Conservation (phyloP, 1,284 basidiomycete species). For the Pseudozyma tsukubaensis region DNA sequence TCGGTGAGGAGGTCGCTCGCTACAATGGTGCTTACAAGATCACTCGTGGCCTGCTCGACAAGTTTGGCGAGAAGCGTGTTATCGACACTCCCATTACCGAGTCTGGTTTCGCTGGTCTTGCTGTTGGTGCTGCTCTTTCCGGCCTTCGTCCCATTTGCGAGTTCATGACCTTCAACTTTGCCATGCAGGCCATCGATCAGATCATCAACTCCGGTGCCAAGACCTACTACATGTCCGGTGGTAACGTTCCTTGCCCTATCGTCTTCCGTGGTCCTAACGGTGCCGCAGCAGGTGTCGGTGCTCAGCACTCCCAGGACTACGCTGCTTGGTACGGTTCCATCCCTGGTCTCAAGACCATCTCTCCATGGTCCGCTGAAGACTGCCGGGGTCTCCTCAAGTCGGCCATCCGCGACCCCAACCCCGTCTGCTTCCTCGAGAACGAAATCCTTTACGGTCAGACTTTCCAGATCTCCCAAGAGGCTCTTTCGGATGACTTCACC, state of each 20-base stretch:
- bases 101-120: conserved; percentile 97
- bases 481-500: conserved; percentile 89
- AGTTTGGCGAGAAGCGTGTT: conserved; percentile 98
- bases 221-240: conserved; percentile 99
- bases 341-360: conserved; percentile 96
- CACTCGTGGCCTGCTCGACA: conserved; percentile 89
- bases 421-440: conserved; percentile 98
- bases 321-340: conserved; percentile 88
- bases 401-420: conserved; percentile 98
- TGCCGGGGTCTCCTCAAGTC: conserved; percentile 97
- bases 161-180: conserved; percentile 89
- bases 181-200: conserved; percentile 89
- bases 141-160: conserved; percentile 98
- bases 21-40: conserved; percentile 99
- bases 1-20: conserved; percentile 98
- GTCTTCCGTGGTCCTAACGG: conserved; percentile 99
- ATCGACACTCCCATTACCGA: conserved; percentile 92
- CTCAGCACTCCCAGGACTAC: conserved; percentile 74
- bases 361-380: conserved; percentile 96
- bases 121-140: conserved; percentile 91
- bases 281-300: conserved; percentile 94
- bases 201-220: conserved; percentile 99
- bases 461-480: conserved; percentile 94
- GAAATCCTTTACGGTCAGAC: conserved; percentile 97
- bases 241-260: conserved; percentile 95